These are phyloP conservation scores for Pyricularia sp. DNA, from an alignment of 2,329 filamentous ascomycete species.

Conservation along the genomic window DNA sequence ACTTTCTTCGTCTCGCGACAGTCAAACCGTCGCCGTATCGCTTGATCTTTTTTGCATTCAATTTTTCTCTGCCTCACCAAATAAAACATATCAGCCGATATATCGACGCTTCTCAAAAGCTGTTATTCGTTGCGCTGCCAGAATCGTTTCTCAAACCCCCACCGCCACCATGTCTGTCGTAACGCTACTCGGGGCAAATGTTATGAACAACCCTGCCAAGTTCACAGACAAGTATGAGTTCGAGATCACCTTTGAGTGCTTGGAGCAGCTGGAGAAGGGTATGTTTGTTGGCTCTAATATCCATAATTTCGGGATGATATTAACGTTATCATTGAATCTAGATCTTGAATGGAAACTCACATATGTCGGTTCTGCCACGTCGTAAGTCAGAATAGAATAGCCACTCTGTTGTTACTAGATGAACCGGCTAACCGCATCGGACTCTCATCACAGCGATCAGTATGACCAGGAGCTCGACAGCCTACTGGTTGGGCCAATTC, in stretches of 20 bases:
- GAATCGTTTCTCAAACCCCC: conserved; percentile 5
- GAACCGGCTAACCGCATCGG: background rate
- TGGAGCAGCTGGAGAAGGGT: conserved; percentile 92
- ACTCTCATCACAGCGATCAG: conserved; percentile 55
- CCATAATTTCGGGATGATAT: background rate
- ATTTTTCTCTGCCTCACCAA: background rate
- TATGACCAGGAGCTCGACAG: conserved; percentile 98
- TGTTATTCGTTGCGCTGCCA: too few species aligned
- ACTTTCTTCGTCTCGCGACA: background rate
- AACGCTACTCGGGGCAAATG: conserved; percentile 87
- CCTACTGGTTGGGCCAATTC: conserved; percentile 93
- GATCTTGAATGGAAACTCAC: conserved; percentile 99
- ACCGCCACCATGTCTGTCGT: conserved; percentile 76
- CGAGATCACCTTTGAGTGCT: conserved; percentile 97
- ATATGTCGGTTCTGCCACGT: conserved; percentile 96
- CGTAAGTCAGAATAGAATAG: conserved; percentile 47
- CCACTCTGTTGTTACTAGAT: background rate
- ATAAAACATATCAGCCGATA: background rate
- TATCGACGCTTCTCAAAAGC: background rate
- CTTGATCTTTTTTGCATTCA: background rate
- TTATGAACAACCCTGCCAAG: conserved; percentile 92
- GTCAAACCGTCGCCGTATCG: background rate
- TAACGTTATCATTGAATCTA: conserved; percentile 25
- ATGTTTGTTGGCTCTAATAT: conserved; percentile 11
- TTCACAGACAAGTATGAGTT: conserved; percentile 93